Evolutionary conservation across 2,329 filamentous ascomycete species (phyloP), one percentile per base, ranked within the genome.

Genomic region (Coniosporium tulheliwenetii): DNA sequence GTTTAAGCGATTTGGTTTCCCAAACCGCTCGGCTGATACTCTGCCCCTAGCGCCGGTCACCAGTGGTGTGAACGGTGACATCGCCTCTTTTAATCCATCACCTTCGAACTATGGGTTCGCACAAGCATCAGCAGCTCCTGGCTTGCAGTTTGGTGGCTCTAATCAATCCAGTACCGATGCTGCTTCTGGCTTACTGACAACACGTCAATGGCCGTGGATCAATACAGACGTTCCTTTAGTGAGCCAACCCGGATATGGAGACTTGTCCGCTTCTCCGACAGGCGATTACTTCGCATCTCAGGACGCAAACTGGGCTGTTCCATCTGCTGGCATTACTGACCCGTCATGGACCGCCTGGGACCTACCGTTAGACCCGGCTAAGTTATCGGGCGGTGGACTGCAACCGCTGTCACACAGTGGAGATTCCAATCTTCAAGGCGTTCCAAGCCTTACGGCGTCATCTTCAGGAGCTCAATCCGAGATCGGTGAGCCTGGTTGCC

Each of bases 341-440:
- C 48, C 55, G 10, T 45, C 56, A 9, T 63, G 60, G 58, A 60
- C 58, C 38, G 57, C 60, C 41, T 54, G 54, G 4, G 60, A 63
- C 42, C 54, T 63, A 30, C 60, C 60, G 5, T 47, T 63, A 10
- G 54, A 58, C 38, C 54, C 59, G n/a, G 57, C 47, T 44, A 59
- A 59, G 46, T 50, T 61, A 32, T 52, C 45, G 32, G 52, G 60
- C 38, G 53, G 47, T 34, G 46, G 58, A 41, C 43, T 53, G 2
- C 58, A 62, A 45, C 58, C 58, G 2, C 54, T 58, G 10, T 63
- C 60, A 8, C 57, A 61, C 37, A 62, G 58, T 40, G 60, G 60
- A 16, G 60, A 63, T 43, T 62, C 60, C 0, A 60, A 45, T 31
- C 40, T 56, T 39, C 54, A 57, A 36, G 61, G 59, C 44, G 54